A percentile compares a stretch with the other conserved stretches of the same genome.
These are phyloP conservation scores for Tetracladium maxilliforme DNA, from an alignment of 2,329 filamentous ascomycete species.

Conservation along the genomic window DNA sequence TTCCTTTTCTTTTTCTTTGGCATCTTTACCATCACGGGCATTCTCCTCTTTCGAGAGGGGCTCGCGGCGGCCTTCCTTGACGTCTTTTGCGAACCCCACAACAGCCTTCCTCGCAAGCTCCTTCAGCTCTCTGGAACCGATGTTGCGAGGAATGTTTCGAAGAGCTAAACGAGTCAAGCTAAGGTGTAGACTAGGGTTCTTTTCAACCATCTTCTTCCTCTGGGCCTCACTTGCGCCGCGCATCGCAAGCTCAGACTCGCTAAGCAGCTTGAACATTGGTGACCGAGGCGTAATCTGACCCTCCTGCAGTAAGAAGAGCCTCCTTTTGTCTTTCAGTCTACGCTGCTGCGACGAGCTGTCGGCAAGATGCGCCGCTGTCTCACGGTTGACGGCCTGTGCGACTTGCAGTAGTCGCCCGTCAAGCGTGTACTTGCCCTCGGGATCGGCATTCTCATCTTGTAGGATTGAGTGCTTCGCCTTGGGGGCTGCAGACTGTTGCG, in stretches of 20 bases:
- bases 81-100: slow-evolving; percentile 85
- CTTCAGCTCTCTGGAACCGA: slow-evolving; percentile 80
- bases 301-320: slow-evolving; percentile 76
- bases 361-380: slow-evolving; percentile 62
- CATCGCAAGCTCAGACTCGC: slow-evolving; percentile 71
- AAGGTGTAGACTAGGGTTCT: slow-evolving; percentile 78
- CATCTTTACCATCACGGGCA: slow-evolving; percentile 62
- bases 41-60: slow-evolving; percentile 85
- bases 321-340: slow-evolving; percentile 73
- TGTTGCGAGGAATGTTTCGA: slow-evolving; percentile 74
- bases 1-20: slow-evolving; percentile 64
- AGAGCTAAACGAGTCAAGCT: slow-evolving; percentile 82
- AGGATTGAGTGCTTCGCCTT: slow-evolving; percentile 65
- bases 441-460: slow-evolving; percentile 72
- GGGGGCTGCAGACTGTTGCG: slow-evolving; percentile 24
- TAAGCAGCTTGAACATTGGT: slow-evolving; percentile 60
- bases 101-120: slow-evolving; percentile 82
- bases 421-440: slow-evolving; percentile 74
- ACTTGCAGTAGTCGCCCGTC: slow-evolving; percentile 80
- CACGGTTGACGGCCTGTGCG: slow-evolving; percentile 70
- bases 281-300: slow-evolving; percentile 70
- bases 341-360: slow-evolving; percentile 49
- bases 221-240: slow-evolving; percentile 77
- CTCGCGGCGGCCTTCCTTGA: slow-evolving; percentile 60
- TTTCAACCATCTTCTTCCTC: slow-evolving; percentile 78